These are phyloP conservation scores for Paradendryphiella salina DNA, from an alignment of 2,329 filamentous ascomycete species.

Conservation along the genomic window DNA sequence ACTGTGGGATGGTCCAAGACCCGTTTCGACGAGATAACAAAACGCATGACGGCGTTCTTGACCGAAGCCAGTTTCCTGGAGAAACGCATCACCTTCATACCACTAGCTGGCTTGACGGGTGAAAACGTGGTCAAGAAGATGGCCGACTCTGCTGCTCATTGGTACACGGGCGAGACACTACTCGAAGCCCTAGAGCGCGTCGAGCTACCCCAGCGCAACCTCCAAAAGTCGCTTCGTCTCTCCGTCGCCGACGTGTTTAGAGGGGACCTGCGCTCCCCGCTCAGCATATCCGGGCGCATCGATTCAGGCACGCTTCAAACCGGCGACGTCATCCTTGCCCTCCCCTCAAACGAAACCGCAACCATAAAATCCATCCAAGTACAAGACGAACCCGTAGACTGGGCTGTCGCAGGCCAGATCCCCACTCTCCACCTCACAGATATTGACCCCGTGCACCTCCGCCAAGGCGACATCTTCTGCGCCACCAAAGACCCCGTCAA, in stretches of 20 bases:
- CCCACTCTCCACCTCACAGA: conserved; percentile 80
- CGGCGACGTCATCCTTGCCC: conserved; percentile 76
- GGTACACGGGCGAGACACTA: conserved; percentile 81
- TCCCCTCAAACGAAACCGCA: conserved; percentile 80
- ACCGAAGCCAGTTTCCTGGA: conserved; percentile 77
- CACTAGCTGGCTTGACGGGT: conserved; percentile 84
- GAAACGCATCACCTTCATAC: conserved; percentile 83
- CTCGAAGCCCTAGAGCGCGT: conserved; percentile 84
- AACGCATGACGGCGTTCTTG: conserved; percentile 82
- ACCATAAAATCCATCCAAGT: conserved; percentile 80
- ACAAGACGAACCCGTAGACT: conserved; percentile 73
- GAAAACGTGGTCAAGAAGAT: conserved; percentile 75
- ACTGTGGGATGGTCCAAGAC: conserved; percentile 79
- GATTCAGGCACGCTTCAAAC: conserved; percentile 82
- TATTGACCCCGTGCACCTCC: conserved; percentile 80
- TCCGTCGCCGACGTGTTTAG: conserved; percentile 87
- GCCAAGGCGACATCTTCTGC: conserved; percentile 83
- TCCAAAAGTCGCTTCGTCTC: conserved; percentile 81
- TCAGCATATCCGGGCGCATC: conserved; percentile 84
- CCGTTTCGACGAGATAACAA: conserved; percentile 80
- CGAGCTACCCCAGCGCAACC: conserved; percentile 68
- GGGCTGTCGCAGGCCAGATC: conserved; percentile 92
- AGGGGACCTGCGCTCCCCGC: conserved; percentile 74
- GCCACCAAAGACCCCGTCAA: conserved; percentile 66
- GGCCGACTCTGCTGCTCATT: conserved; percentile 58